Percentiles rank a stretch among this genome's conserved stretches.
Evolutionary conservation across 2,329 filamentous ascomycete genomes (phyloP).

Genomic region (Apiospora aurea): DNA sequence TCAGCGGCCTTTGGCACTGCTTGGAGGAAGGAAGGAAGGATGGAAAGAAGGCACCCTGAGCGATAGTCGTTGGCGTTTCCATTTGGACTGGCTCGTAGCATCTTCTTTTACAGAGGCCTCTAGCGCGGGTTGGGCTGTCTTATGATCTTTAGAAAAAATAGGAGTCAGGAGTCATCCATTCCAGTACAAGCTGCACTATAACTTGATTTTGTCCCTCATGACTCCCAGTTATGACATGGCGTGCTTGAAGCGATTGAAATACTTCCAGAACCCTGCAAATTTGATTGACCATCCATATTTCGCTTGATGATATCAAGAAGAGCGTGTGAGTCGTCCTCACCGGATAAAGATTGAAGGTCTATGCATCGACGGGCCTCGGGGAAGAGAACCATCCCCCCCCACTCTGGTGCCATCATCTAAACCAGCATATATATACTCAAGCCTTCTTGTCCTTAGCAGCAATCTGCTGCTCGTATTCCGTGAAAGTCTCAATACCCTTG

Average conservation of each 20-base stretch:
- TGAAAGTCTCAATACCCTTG: conserved; percentile 42
- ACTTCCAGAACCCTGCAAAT: neutral
- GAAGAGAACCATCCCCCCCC: neutral
- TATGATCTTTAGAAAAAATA: neutral
- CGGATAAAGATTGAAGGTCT: neutral
- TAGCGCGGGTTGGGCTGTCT: too few relatives aligned
- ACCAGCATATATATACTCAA: neutral
- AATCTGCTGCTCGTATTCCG: conserved; percentile 40
- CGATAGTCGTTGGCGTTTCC: too few relatives aligned
- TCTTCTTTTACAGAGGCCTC: neutral
- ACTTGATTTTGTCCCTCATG: neutral
- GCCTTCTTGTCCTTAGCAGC: conserved; percentile 19
- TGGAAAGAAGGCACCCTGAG: too few relatives aligned
- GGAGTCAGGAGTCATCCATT: neutral
- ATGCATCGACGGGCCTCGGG: neutral
- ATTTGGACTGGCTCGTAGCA: neutral
- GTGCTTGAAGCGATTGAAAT: neutral
- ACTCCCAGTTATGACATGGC: neutral
- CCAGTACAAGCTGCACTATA: neutral
- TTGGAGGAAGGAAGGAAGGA: too few relatives aligned
- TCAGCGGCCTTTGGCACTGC: too few relatives aligned
- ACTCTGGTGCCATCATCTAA: neutral
- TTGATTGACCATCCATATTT: too few relatives aligned
- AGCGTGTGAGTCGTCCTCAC: neutral
- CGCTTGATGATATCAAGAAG: too few relatives aligned